A percentile compares a stretch with the other conserved stretches of the same genome.
Evolutionary conservation across 768 basidiomycete species (phyloP).

Genomic region (Scleroderma citrinum): DNA sequence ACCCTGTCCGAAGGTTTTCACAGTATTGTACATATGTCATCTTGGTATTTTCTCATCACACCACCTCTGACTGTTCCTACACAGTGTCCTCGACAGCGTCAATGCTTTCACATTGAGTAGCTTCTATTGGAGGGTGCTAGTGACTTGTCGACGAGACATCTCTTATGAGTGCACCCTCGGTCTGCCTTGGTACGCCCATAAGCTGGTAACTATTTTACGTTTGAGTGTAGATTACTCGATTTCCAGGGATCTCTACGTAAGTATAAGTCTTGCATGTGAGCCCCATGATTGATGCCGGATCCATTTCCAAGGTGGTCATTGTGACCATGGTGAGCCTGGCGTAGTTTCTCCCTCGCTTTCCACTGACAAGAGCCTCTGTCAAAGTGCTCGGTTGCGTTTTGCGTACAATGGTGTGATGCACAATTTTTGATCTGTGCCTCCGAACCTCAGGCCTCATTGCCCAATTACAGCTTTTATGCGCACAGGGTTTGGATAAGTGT

Average conservation of each 20-base stretch:
- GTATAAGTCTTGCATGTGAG: not conserved
- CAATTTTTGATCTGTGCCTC: not conserved
- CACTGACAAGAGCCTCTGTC: not conserved
- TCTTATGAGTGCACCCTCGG: not conserved
- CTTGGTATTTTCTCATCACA: not conserved
- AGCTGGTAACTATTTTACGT: not conserved
- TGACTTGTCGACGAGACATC: conserved; percentile 6
- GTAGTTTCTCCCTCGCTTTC: not conserved
- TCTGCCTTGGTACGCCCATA: conserved; percentile 7
- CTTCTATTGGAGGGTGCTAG: conserved; percentile 1
- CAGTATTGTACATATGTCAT: not conserved
- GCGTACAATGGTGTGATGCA: conserved; percentile 14
- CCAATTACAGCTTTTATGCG: conserved; percentile 17
- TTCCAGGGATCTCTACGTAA: conserved; percentile 4
- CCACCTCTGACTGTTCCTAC: no score
- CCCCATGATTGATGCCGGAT: not conserved
- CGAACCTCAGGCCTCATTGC: not conserved
- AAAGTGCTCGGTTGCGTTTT: conserved; percentile 15
- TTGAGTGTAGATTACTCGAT: no score
- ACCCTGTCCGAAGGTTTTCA: not conserved
- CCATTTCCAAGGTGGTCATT: conserved; percentile 1
- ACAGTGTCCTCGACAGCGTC: not conserved
- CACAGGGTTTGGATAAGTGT: conserved; percentile 25
- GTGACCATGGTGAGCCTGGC: conserved; percentile 3
- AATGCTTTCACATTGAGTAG: not conserved